Evolutionary conservation across 129 eudicot genomes (phyloP).

Genomic region (Kitagawia praeruptora): DNA sequence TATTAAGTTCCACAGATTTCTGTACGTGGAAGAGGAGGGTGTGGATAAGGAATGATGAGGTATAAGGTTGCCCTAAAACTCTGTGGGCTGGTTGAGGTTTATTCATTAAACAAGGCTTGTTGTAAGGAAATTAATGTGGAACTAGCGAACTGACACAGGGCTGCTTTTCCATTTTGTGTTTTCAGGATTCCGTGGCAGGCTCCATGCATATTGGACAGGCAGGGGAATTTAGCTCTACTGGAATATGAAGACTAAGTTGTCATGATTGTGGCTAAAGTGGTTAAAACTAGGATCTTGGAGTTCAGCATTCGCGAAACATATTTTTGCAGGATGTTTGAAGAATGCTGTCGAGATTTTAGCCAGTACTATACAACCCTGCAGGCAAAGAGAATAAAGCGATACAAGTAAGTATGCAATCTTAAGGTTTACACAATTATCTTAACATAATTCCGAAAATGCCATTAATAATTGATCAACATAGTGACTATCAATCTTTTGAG

Average conservation of each 20-base stretch:
- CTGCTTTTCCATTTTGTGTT: neutral
- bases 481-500: too few relatives aligned
- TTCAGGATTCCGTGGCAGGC: neutral
- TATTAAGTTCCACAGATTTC: too few relatives aligned
- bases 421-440: neutral
- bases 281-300: neutral
- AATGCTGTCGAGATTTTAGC: neutral
- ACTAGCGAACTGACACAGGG: neutral
- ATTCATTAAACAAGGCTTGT: too few relatives aligned
- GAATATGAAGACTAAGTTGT: neutral
- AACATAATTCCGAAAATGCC: neutral
- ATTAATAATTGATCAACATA: neutral
- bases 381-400: neutral
- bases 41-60: too few relatives aligned
- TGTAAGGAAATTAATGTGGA: neutral
- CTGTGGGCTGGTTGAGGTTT: too few relatives aligned
- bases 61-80: too few relatives aligned
- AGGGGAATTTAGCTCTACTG: neutral
- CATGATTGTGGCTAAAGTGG: neutral
- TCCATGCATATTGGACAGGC: neutral
- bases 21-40: too few relatives aligned
- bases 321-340: neutral
- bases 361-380: neutral
- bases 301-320: neutral
- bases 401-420: neutral